Percentiles rank a stretch among this genome's conserved stretches.
These are phyloP conservation scores for Erythrophleum fordii DNA, from an alignment of 306 rosid genomes.

Conservation along the genomic window DNA sequence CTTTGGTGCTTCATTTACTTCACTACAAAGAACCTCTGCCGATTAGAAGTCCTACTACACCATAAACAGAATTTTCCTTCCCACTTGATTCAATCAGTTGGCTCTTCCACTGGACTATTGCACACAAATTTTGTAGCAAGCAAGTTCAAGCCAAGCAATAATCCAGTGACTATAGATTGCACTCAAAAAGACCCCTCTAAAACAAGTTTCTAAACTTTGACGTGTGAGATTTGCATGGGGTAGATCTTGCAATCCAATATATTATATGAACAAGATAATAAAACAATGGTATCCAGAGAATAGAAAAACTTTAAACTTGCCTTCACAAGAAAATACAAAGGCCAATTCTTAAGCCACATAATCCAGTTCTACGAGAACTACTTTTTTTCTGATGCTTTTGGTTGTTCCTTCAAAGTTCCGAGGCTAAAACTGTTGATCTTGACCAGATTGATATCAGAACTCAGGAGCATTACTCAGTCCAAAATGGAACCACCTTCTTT, in stretches of 20 bases:
- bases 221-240: not conserved
- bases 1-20: not conserved
- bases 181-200: not conserved
- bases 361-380: not conserved
- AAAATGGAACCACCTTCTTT: not conserved
- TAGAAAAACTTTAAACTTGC: not conserved
- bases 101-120: not conserved
- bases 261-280: not conserved
- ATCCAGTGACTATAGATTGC: not conserved
- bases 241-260: not conserved
- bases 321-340: not conserved
- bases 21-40: not conserved
- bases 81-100: not conserved
- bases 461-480: not conserved
- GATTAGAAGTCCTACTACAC: not conserved
- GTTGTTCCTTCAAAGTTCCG: not conserved
- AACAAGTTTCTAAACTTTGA: not conserved
- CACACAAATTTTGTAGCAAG: not conserved
- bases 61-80: not conserved
- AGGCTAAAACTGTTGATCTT: not conserved
- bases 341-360: not conserved
- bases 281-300: not conserved
- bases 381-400: not conserved
- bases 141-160: not conserved
- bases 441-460: not conserved